Conservation (phyloP, 2,329 filamentous ascomycete species). For the Venturia nashicola region DNA sequence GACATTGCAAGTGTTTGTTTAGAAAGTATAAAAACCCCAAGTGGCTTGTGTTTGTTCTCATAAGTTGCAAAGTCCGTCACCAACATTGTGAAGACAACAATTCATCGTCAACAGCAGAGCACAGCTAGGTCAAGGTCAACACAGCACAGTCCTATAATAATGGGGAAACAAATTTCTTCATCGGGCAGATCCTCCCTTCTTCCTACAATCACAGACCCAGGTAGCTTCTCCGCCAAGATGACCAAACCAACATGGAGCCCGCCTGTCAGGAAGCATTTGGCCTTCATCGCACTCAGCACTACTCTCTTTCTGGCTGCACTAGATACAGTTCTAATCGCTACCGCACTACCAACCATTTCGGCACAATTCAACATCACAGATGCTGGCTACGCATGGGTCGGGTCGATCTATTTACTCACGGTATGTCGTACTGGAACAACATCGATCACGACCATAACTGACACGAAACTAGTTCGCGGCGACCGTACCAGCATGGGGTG, state of each 20-base stretch:
- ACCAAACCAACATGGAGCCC: background rate
- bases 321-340: slow-evolving; percentile 15
- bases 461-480: slow-evolving; percentile 17
- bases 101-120: background rate
- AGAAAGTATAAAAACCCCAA: background rate
- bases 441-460: background rate
- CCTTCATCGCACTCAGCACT: slow-evolving; percentile 11
- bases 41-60: background rate
- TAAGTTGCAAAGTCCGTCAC: background rate
- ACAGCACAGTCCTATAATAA: background rate
- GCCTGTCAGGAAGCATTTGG: background rate
- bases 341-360: slow-evolving; percentile 11
- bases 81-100: background rate
- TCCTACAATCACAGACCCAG: background rate
- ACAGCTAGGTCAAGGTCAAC: no score
- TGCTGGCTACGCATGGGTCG: slow-evolving; percentile 11
- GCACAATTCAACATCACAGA: slow-evolving; percentile 9
- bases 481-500: slow-evolving; percentile 29
- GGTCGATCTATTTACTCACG: slow-evolving; percentile 24
- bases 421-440: slow-evolving; percentile 10
- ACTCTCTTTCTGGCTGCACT: slow-evolving; percentile 11
- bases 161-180: background rate
- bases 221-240: background rate
- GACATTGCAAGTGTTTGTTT: background rate
- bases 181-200: background rate